These are phyloP conservation scores for Gamsiella multidivaricata DNA, from an alignment of 192 early-diverging fungal species.

Conservation along the genomic window DNA sequence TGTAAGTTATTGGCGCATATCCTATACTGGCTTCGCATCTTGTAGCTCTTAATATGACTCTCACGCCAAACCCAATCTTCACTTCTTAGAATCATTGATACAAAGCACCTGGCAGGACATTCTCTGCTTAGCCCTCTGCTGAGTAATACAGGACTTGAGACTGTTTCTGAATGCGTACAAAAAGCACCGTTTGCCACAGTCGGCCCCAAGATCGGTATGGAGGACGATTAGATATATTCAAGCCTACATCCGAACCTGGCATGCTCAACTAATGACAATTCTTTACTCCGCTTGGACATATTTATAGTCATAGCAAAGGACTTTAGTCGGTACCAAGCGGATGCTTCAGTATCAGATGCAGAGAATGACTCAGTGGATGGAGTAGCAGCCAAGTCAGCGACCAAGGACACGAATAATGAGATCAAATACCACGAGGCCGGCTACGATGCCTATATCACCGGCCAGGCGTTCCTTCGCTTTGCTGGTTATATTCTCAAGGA, in stretches of 20 bases:
- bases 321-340: constrained; percentile 60
- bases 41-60: background rate
- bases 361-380: background rate
- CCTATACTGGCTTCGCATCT: background rate
- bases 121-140: constrained; percentile 45
- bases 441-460: constrained; percentile 93
- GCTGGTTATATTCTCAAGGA: constrained; percentile 59
- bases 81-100: constrained; percentile 74
- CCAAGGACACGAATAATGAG: constrained; percentile 1
- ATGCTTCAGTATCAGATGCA: constrained; percentile 4
- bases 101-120: constrained; percentile 76
- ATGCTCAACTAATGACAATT: too few relatives aligned
- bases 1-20: constrained; percentile 53
- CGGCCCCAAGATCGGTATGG: constrained; percentile 69
- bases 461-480: constrained; percentile 80
- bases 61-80: background rate
- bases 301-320: constrained; percentile 60
- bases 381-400: background rate
- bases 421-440: constrained; percentile 88
- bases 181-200: constrained; percentile 52
- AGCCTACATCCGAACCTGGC: too few relatives aligned
- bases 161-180: constrained; percentile 52
- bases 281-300: too few relatives aligned
- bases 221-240: too few relatives aligned
- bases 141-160: constrained; percentile 55